Evolutionary conservation across 192 early-diverging fungal genomes (phyloP), one percentile per base, ranked within the genome.

Genomic region (Umbelopsis isabellina): DNA sequence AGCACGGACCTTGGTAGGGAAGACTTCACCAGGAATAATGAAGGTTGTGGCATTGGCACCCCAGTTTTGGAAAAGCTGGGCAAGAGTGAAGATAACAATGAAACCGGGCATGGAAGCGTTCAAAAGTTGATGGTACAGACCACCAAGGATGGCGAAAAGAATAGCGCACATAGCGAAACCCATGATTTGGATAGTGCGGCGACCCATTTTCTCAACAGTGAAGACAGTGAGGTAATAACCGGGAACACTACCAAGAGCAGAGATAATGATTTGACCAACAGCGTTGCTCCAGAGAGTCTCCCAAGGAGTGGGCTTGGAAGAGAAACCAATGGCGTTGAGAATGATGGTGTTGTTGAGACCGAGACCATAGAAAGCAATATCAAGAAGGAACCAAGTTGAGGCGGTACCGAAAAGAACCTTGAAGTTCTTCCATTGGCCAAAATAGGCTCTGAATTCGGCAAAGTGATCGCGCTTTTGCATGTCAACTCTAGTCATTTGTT

Each of bases 191-290:
- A 98, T 98, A n/a, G 79, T 88, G 67, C 91, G 93, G 73, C 96
- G 92, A 67, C 96, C 96, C 37, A 91, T 68, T 50, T 79, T 74
- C 66, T 98, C 96, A 58, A 98, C 87, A 25, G 88, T 79, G 67
- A 89, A 86, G 68, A 98, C 94, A 20, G 91, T 82, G 58, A 92
- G 80, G 88, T 90, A 95, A 87, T 97, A 98, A 50, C 96, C 96
- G 44, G 96, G 96, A 18, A 98, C 83, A 47, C 87, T 83, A 66
- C 92, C 92, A 37, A 91, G 80, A 47, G 90, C 76, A 69, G 92
- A 91, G 75, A 98, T 90, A 74, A 98, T 97, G 72, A 95, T 87
- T 82, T 90, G 92, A 70, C 96, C 96, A 68, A 93, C 81, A 47
- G 93, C 85, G 46, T 84, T 84, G 72, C 87, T 87, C 83, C 83